phyloP scores from a whole-genome alignment of 345 rosid species.

The Hibiscus trionum region DNA sequence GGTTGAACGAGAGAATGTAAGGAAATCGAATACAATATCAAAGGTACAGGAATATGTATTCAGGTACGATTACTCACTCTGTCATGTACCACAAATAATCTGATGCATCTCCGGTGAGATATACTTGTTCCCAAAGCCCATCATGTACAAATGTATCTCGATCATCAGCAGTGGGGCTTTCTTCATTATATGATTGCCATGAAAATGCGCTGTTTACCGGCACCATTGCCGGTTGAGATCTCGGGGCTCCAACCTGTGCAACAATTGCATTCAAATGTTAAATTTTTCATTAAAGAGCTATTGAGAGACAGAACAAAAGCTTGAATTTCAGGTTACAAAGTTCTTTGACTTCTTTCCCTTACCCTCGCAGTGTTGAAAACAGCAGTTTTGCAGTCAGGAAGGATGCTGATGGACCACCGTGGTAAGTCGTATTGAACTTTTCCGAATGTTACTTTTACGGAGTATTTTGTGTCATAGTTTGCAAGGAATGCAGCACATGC shows the following conservation, averaged over 20 bases:
- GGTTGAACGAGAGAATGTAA: conserved; percentile 3
- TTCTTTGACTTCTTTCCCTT: conserved; percentile 8
- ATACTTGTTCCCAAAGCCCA: conserved; percentile 76
- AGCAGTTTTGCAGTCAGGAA: conserved; percentile 66
- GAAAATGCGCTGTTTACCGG: conserved; percentile 38
- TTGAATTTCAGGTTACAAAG: background rate
- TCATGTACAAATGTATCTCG: conserved; percentile 31
- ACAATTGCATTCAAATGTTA: conserved; percentile 1
- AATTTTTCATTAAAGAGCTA: background rate
- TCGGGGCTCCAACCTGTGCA: conserved; percentile 56
- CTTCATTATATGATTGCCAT: conserved; percentile 77
- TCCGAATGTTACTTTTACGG: conserved; percentile 39
- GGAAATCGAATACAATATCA: background rate
- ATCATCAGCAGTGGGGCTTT: conserved; percentile 41
- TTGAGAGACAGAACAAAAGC: background rate
- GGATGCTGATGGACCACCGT: conserved; percentile 75
- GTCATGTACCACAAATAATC: conserved; percentile 96
- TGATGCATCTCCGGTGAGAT: conserved; percentile 62
- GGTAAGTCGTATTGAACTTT: conserved; percentile 50
- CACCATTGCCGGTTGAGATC: conserved; percentile 52
- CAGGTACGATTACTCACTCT: conserved; percentile 45
- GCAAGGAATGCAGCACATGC: conserved; percentile 71
- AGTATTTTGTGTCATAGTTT: conserved; percentile 42
- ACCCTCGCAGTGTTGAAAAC: conserved; percentile 76
- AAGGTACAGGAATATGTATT: background rate